These are phyloP conservation scores for Iris macrosiphon DNA, from an alignment of 106 monocot genomes.

Conservation along the genomic window DNA sequence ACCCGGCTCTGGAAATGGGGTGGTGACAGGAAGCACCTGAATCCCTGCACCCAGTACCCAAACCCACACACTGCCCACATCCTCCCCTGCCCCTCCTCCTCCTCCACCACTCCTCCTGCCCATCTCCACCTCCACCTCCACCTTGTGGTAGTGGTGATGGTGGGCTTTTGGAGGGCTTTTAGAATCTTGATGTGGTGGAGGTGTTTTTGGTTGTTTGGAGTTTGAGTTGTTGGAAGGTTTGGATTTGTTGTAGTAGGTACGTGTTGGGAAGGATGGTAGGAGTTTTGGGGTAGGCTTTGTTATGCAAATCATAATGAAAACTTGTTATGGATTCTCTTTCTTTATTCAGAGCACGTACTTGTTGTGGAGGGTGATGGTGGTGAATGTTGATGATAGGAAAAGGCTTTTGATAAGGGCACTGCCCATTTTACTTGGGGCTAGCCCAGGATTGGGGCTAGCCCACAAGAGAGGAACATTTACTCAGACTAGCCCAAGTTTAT, in stretches of 20 bases:
- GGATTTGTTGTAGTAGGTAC: neutral
- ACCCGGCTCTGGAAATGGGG: no score
- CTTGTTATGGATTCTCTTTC: no score
- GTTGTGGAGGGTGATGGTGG: no score
- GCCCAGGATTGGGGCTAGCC: no score
- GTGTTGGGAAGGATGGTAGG: neutral
- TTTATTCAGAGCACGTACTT: no score
- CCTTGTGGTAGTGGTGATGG: neutral
- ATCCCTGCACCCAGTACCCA: slow-evolving; percentile 85
- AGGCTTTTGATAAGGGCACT: no score
- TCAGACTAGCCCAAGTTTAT: no score
- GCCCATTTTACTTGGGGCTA: no score
- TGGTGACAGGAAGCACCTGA: slow-evolving; percentile 95
- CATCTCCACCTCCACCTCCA: slow-evolving; percentile 1
- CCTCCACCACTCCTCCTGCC: neutral
- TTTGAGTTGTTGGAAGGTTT: neutral
- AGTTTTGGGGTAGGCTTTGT: neutral
- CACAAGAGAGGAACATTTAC: no score
- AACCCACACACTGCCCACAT: slow-evolving; percentile 52
- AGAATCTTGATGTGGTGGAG: neutral
- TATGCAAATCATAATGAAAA: neutral
- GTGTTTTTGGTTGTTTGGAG: neutral
- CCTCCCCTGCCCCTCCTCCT: neutral
- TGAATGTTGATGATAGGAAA: no score
- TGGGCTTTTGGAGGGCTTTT: neutral